Percentiles rank a stretch among this genome's conserved stretches.
These are phyloP conservation scores for Huntiella savannae DNA, from an alignment of 2,329 filamentous ascomycete species.

Conservation along the genomic window DNA sequence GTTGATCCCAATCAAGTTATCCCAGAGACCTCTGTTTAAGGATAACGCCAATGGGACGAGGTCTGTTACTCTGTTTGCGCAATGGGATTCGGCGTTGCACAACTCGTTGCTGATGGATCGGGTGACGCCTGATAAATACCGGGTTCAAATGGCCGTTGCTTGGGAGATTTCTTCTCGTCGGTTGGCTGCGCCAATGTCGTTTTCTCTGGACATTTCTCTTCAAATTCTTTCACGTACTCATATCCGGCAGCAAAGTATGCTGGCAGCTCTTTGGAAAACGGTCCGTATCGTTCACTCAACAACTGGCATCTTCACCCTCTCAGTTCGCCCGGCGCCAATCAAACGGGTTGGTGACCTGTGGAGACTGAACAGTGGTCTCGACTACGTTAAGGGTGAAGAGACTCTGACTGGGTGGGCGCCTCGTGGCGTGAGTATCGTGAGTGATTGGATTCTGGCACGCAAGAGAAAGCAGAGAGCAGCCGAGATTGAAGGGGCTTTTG, in stretches of 20 bases:
- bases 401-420: conserved; percentile 69
- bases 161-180: conserved; percentile 77
- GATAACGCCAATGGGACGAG: conserved; percentile 80
- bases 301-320: conserved; percentile 69
- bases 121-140: conserved; percentile 79
- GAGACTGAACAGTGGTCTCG: conserved; percentile 86
- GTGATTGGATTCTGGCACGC: conserved; percentile 60
- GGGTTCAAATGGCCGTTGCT: conserved; percentile 66
- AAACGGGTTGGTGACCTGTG: conserved; percentile 86
- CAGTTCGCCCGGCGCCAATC: conserved; percentile 71
- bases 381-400: conserved; percentile 94
- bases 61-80: conserved; percentile 68
- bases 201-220: conserved; percentile 59
- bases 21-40: conserved; percentile 59
- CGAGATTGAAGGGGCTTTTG: conserved; percentile 61
- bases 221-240: conserved; percentile 74
- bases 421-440: conserved; percentile 74
- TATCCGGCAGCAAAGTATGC: conserved; percentile 69
- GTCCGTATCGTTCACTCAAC: conserved; percentile 74
- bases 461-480: conserved; percentile 55
- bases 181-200: conserved; percentile 73
- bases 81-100: conserved; percentile 94
- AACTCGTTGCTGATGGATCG: conserved; percentile 84
- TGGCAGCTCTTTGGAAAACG: conserved; percentile 70
- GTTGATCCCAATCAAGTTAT: conserved; percentile 50